Evolutionary conservation across 805 yeast species (phyloP).

Genomic region (Tetrapisispora fleetii): DNA sequence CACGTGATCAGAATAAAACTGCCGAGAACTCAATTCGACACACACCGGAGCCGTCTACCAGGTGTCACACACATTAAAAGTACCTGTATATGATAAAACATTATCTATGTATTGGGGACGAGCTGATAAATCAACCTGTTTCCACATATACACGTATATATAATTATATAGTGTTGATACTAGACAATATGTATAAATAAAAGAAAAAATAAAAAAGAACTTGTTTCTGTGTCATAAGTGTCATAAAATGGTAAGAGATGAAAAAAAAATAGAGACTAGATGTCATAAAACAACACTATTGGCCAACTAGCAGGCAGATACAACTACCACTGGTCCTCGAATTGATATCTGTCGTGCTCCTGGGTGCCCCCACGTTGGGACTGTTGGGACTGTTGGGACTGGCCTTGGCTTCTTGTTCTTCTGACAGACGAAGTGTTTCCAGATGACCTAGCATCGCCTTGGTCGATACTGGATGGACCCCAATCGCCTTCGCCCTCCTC

Average conservation of each 20-base stretch:
- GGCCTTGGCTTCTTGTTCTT: constrained; percentile 1
- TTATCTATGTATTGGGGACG: no score
- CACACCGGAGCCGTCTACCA: no score
- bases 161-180: no score
- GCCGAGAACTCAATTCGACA: no score
- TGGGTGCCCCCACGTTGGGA: neutral
- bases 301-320: neutral
- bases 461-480: neutral
- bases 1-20: no score
- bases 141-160: no score
- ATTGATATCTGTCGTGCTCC: constrained; percentile 1
- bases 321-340: neutral
- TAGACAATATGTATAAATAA: no score
- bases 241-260: neutral
- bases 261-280: neutral
- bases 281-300: neutral
- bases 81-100: no score
- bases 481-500: constrained; percentile 1
- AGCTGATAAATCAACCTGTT: no score
- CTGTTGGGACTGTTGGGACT: neutral
- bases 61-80: no score
- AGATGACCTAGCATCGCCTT: neutral
- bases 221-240: neutral
- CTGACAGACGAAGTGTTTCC: constrained; percentile 1
- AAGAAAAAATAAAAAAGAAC: no score